Conservation (phyloP, 1,139 yeast genomes). For the Sporopachydermia cereana region DNA sequence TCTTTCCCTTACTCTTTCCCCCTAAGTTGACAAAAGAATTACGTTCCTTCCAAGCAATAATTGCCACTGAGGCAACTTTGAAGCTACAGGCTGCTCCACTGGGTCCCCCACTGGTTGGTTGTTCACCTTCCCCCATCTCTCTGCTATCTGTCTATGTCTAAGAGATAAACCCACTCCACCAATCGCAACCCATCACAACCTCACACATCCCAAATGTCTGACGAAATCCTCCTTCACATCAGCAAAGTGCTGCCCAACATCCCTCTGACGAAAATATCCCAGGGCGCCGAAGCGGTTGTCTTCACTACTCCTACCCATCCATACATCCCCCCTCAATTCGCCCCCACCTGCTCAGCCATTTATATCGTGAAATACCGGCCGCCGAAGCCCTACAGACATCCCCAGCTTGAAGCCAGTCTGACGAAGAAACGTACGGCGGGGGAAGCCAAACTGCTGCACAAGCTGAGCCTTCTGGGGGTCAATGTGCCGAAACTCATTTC, state of each 20-base stretch:
- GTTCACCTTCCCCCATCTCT: too few species aligned
- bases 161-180: too few species aligned
- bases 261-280: constrained; percentile 37
- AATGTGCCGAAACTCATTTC: constrained; percentile 59
- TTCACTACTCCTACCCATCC: constrained; percentile 61
- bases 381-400: constrained; percentile 80
- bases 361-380: constrained; percentile 82
- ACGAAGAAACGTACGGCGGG: constrained; percentile 75
- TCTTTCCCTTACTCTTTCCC: too few species aligned
- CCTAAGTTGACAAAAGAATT: too few species aligned
- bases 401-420: constrained; percentile 60
- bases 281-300: constrained; percentile 94
- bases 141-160: too few species aligned
- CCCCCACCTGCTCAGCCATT: constrained; percentile 19
- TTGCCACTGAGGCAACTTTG: too few species aligned
- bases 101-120: too few species aligned
- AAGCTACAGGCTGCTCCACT: too few species aligned
- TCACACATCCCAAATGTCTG: not conserved
- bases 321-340: constrained; percentile 31
- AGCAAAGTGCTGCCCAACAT: not conserved
- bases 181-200: too few species aligned
- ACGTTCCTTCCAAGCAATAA: too few species aligned
- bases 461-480: constrained; percentile 43
- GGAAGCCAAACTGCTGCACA: constrained; percentile 69
- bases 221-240: not conserved